Evolutionary conservation across 495 filamentous ascomycete genomes (phyloP).

Genomic region (Poronia punctata): DNA sequence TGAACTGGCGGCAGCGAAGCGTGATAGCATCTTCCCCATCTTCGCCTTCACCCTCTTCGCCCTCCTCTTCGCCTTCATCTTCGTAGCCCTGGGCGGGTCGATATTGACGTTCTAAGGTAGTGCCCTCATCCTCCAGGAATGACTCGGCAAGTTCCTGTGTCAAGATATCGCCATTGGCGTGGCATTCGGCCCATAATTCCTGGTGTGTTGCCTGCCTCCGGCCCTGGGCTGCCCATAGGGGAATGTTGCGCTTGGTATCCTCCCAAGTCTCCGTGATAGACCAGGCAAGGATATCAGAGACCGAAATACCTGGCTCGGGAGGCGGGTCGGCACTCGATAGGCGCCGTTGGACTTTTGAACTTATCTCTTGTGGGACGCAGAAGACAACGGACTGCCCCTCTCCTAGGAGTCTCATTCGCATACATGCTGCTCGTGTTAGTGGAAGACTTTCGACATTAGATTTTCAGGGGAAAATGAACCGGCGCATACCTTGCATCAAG

Average conservation of each 20-base stretch:
- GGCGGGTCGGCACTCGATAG: background rate
- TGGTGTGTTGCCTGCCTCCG: slow-evolving; percentile 33
- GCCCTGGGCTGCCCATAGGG: slow-evolving; percentile 57
- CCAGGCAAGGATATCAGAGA: slow-evolving; percentile 54
- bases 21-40: slow-evolving; percentile 23
- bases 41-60: slow-evolving; percentile 24
- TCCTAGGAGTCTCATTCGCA: slow-evolving; percentile 58
- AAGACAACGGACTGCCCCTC: slow-evolving; percentile 56
- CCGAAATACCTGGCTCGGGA: slow-evolving; percentile 14
- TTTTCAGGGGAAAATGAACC: too few relatives aligned
- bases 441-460: background rate
- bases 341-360: slow-evolving; percentile 28
- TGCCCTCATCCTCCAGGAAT: slow-evolving; percentile 36
- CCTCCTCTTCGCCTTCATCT: background rate
- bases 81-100: slow-evolving; percentile 4
- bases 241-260: slow-evolving; percentile 41
- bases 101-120: slow-evolving; percentile 15
- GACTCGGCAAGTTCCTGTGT: slow-evolving; percentile 27
- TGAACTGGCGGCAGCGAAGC: slow-evolving; percentile 40
- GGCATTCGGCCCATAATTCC: slow-evolving; percentile 17
- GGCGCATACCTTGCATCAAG: slow-evolving; percentile 59
- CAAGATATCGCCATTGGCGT: slow-evolving; percentile 5
- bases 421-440: slow-evolving; percentile 44
- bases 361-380: slow-evolving; percentile 47
- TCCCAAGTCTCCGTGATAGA: slow-evolving; percentile 49